phyloP scores from a whole-genome alignment of 306 rosid genomes.

The Prunus campanulata region DNA sequence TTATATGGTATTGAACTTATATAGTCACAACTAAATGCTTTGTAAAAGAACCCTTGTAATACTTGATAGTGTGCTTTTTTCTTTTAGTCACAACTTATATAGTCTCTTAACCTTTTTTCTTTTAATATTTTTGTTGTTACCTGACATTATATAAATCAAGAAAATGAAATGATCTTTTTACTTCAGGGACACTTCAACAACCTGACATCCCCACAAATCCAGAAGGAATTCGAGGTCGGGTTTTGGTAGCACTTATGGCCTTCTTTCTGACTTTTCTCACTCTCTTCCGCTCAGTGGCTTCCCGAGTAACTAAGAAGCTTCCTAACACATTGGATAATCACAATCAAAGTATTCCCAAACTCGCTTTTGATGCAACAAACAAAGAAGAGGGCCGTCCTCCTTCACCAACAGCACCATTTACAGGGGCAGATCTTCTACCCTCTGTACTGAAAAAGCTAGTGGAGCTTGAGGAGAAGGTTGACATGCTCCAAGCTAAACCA shows the following conservation, averaged over 20 bases:
- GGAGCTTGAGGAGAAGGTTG: constrained; percentile 88
- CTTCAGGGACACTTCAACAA: constrained; percentile 55
- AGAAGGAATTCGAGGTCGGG: constrained; percentile 48
- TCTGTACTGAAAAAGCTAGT: constrained; percentile 64
- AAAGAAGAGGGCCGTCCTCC: constrained; percentile 40
- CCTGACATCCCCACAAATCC: constrained; percentile 36
- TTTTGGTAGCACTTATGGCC: constrained; percentile 55
- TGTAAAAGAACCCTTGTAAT: not conserved
- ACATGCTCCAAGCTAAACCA: constrained; percentile 78
- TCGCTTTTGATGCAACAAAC: constrained; percentile 27
- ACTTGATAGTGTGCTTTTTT: not conserved
- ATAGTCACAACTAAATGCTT: not conserved
- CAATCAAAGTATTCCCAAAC: constrained; percentile 34
- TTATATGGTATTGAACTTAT: not conserved
- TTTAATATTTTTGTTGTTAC: not conserved
- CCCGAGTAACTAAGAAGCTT: constrained; percentile 49
- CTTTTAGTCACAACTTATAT: too few relatives aligned
- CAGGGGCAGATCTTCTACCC: constrained; percentile 51
- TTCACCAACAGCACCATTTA: constrained; percentile 36
- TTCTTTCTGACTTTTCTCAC: constrained; percentile 57
- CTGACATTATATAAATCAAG: not conserved
- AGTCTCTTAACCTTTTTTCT: not conserved
- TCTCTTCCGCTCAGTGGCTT: constrained; percentile 41
- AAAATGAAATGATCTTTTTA: constrained; percentile 4
- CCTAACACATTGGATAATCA: constrained; percentile 33